These are phyloP conservation scores for Kluyveromyces sp. DNA, from an alignment of 1,139 yeast genomes.

Conservation along the genomic window DNA sequence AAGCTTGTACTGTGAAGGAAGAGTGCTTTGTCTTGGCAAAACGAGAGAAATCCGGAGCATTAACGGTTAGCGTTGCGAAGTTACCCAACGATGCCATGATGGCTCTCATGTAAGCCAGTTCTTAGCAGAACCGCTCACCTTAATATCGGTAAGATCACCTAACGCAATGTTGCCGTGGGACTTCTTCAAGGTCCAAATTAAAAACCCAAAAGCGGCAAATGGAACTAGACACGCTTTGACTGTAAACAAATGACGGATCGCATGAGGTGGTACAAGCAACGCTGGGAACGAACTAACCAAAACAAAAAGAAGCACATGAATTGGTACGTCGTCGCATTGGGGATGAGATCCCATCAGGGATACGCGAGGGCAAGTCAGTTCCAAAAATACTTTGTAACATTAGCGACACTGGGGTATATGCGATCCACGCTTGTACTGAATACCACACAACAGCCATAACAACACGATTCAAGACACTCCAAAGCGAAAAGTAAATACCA, in stretches of 20 bases:
- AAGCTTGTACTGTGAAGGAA: slow-evolving; percentile 45
- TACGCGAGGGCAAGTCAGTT: slow-evolving; percentile 42
- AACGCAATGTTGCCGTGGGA: slow-evolving; percentile 26
- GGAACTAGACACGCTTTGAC: slow-evolving; percentile 72
- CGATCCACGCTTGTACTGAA: slow-evolving; percentile 74
- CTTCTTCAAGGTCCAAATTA: slow-evolving; percentile 72
- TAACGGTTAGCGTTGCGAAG: slow-evolving; percentile 78
- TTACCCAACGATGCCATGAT: slow-evolving; percentile 75
- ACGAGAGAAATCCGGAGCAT: slow-evolving; percentile 87
- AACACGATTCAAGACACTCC: slow-evolving; percentile 76
- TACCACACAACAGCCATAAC: slow-evolving; percentile 83
- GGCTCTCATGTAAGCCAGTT: slow-evolving; percentile 72
- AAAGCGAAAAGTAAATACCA: slow-evolving; percentile 69
- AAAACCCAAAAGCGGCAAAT: slow-evolving; percentile 68
- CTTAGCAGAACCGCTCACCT: slow-evolving; percentile 22
- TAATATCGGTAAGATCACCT: slow-evolving; percentile 19
- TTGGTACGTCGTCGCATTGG: slow-evolving; percentile 56
- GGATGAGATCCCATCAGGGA: slow-evolving; percentile 44
- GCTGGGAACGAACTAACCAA: slow-evolving; percentile 75
- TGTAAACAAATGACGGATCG: slow-evolving; percentile 73
- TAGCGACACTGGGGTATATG: slow-evolving; percentile 72
- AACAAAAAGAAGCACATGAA: slow-evolving; percentile 70
- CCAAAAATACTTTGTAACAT: slow-evolving; percentile 66
- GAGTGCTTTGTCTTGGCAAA: slow-evolving; percentile 53
- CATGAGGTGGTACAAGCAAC: slow-evolving; percentile 74